Evolutionary conservation across 257 asterid species (phyloP).

Genomic region (Lycium ferocissimum): DNA sequence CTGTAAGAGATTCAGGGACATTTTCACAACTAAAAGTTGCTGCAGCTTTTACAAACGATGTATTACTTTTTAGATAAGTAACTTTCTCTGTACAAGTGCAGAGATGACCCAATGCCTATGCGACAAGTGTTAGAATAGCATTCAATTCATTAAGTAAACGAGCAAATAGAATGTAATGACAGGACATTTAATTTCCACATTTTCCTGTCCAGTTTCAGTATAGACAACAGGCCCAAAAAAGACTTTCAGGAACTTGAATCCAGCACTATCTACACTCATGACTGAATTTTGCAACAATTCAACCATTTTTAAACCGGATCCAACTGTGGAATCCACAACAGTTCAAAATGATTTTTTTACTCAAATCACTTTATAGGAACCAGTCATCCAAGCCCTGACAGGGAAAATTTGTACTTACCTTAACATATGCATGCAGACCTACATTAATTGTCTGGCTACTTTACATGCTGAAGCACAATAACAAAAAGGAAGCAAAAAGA

Average conservation of each 20-base stretch:
- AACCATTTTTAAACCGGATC: constrained; percentile 17
- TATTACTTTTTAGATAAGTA: background rate
- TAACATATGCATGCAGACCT: constrained; percentile 25
- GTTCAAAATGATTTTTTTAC: background rate
- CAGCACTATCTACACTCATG: background rate
- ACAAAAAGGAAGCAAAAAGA: constrained; percentile 8
- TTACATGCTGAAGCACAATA: constrained; percentile 14
- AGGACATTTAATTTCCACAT: background rate
- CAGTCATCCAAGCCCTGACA: background rate
- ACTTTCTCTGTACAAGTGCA: constrained; percentile 13
- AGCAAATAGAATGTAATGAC: background rate
- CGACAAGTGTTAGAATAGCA: constrained; percentile 7
- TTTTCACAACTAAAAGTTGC: constrained; percentile 16
- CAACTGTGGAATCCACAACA: background rate
- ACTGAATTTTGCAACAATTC: background rate
- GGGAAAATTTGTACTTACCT: background rate
- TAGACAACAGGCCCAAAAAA: background rate
- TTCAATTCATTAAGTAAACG: constrained; percentile 20
- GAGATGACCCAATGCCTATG: constrained; percentile 22
- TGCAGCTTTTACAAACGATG: background rate
- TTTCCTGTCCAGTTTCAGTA: background rate
- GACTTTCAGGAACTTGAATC: background rate
- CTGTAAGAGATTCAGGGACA: constrained; percentile 52
- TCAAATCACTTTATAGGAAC: constrained; percentile 11
- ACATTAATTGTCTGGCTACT: background rate